These are phyloP conservation scores for Colletotrichum tropicicola DNA, from an alignment of 2,329 filamentous ascomycete species.

Conservation along the genomic window DNA sequence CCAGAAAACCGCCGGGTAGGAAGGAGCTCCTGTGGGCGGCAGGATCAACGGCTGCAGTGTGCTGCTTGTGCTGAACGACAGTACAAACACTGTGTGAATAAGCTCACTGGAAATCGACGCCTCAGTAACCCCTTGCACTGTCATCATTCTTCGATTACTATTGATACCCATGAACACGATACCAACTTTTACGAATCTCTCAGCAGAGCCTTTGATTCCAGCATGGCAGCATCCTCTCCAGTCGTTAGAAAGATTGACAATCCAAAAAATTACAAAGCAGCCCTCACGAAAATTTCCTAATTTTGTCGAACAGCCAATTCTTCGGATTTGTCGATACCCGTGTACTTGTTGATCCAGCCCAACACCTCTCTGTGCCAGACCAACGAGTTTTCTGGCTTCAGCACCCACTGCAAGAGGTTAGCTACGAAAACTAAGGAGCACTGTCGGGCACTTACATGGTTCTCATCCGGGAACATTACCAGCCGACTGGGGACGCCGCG, in stretches of 20 bases:
- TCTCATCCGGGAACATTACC: slow-evolving; percentile 82
- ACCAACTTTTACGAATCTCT: not conserved
- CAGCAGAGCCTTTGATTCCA: not conserved
- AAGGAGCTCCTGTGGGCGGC: not conserved
- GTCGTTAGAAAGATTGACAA: not conserved
- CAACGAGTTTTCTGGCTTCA: slow-evolving; percentile 90
- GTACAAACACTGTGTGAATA: no score
- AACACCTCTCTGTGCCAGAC: slow-evolving; percentile 91
- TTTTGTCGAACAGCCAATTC: slow-evolving; percentile 14
- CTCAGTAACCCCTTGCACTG: no score
- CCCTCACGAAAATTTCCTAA: not conserved
- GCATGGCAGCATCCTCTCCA: no score
- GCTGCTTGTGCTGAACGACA: no score
- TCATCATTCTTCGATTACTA: no score
- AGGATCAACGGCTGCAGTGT: not conserved
- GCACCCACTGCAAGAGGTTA: slow-evolving; percentile 69
- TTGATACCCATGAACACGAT: no score
- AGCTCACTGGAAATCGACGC: no score
- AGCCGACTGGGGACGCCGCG: slow-evolving; percentile 80
- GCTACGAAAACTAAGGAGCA: slow-evolving; percentile 44
- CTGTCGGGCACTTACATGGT: slow-evolving; percentile 55
- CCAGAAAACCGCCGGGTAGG: not conserved
- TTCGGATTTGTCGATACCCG: slow-evolving; percentile 48
- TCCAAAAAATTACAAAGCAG: not conserved
- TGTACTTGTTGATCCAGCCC: slow-evolving; percentile 76